Conservation (phyloP, 2,329 filamentous ascomycete species). For the Blastomyces gilchristii region DNA sequence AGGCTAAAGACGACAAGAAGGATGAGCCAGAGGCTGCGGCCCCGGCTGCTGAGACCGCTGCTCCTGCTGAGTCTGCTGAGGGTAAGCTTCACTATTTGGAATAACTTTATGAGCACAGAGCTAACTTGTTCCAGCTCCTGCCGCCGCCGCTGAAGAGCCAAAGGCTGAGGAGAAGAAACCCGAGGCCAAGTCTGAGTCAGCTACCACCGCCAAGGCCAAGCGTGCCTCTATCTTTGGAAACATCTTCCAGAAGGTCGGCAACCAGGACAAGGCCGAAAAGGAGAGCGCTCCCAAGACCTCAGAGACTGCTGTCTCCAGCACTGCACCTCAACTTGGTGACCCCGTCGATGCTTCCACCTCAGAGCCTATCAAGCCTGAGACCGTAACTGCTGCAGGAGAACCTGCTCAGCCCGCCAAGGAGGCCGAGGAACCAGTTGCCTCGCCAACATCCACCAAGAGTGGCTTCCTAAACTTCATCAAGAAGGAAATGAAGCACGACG, state of each 20-base stretch:
- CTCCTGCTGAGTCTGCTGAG: conserved; percentile 32
- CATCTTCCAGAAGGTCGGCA: conserved; percentile 59
- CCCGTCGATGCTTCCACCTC: conserved; percentile 30
- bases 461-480: conserved; percentile 25
- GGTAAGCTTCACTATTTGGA: conserved; percentile 22
- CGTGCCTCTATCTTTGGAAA: conserved; percentile 74
- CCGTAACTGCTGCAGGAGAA: conserved; percentile 37
- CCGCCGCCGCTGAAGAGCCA: conserved; percentile 40
- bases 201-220: conserved; percentile 55
- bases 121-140: conserved; percentile 23
- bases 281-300: conserved; percentile 40
- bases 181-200: conserved; percentile 38
- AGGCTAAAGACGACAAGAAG: conserved; percentile 34
- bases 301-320: conserved; percentile 39
- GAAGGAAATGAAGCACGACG: conserved; percentile 24
- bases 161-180: conserved; percentile 44
- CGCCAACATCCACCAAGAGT: conserved; percentile 27
- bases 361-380: conserved; percentile 34
- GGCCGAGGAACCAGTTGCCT: conserved; percentile 21
- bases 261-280: conserved; percentile 39
- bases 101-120: conserved; percentile 10
- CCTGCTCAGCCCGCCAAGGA: conserved; percentile 26
- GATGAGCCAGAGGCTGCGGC: conserved; percentile 29
- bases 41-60: conserved; percentile 26
- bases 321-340: conserved; percentile 41